phyloP scores from a whole-genome alignment of 2,329 filamentous ascomycete genomes.

The Huntiella moniliformis region DNA sequence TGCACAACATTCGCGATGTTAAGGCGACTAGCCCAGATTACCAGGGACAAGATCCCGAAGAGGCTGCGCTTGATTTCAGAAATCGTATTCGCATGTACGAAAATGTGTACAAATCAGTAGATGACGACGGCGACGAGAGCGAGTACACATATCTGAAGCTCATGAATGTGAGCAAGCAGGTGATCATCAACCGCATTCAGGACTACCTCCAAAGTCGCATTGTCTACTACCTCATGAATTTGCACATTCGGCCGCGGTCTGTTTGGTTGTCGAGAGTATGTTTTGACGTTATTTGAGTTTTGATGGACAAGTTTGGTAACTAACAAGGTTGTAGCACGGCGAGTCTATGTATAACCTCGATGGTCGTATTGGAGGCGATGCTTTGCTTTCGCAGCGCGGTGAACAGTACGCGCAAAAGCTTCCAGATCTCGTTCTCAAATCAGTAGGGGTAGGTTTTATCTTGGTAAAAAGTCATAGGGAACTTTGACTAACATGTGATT shows the following conservation, averaged over 20 bases:
- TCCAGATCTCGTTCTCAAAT: constrained; percentile 67
- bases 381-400: constrained; percentile 67
- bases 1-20: constrained; percentile 94
- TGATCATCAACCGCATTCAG: constrained; percentile 94
- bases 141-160: constrained; percentile 91
- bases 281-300: constrained; percentile 13
- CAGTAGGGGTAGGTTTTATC: constrained; percentile 51
- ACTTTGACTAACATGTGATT: constrained; percentile 10
- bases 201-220: constrained; percentile 93
- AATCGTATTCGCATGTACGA: constrained; percentile 94
- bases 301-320: not conserved
- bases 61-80: constrained; percentile 77
- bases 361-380: constrained; percentile 84
- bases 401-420: constrained; percentile 73
- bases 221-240: constrained; percentile 96
- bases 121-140: constrained; percentile 59
- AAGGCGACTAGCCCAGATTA: constrained; percentile 96
- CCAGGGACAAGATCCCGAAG: constrained; percentile 78
- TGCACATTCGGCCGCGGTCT: constrained; percentile 89
- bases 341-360: constrained; percentile 84
- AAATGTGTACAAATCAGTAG: constrained; percentile 86
- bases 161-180: constrained; percentile 85
- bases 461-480: not conserved
- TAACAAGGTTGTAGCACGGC: constrained; percentile 47
- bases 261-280: constrained; percentile 88